Percentiles rank a stretch among this genome's conserved stretches.
phyloP scores from a whole-genome alignment of 2,329 filamentous ascomycete genomes.

The Fusarium buharicum region DNA sequence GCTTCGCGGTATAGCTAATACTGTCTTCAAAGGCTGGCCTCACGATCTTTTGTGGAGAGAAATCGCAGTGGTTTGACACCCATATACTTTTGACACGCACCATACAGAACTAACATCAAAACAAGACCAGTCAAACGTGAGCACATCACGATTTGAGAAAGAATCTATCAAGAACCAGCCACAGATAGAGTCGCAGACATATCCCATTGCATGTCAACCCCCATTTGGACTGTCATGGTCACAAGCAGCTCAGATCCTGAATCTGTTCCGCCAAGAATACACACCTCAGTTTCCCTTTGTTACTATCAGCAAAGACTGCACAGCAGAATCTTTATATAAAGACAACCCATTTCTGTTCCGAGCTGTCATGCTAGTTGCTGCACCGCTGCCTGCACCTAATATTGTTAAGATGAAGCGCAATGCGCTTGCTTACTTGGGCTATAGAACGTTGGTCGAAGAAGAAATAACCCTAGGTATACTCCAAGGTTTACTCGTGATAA shows the following conservation, averaged over 20 bases:
- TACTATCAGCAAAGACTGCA: constrained; percentile 45
- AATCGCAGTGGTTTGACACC: background rate
- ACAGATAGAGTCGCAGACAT: background rate
- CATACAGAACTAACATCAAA: background rate
- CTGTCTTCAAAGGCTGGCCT: background rate
- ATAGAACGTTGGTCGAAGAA: constrained; percentile 55
- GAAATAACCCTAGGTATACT: constrained; percentile 57
- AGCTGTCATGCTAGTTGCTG: constrained; percentile 53
- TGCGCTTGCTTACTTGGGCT: constrained; percentile 55
- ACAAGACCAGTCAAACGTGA: background rate
- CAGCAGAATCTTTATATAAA: constrained; percentile 46
- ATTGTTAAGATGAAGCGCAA: constrained; percentile 55
- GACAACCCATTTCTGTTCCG: constrained; percentile 55
- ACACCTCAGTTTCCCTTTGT: constrained; percentile 55
- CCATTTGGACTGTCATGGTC: constrained; percentile 54
- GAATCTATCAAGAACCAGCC: background rate
- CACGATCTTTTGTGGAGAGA: background rate
- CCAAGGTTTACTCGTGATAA: constrained; percentile 58
- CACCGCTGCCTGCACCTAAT: constrained; percentile 43
- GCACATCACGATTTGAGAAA: background rate
- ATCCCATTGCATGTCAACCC: constrained; percentile 6
- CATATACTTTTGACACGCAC: background rate
- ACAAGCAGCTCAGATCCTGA: constrained; percentile 51
- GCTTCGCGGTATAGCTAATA: constrained; percentile 1
- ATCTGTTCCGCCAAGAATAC: constrained; percentile 49